phyloP scores from a whole-genome alignment of 2,329 filamentous ascomycete genomes.

The Lachnellula occidentalis region DNA sequence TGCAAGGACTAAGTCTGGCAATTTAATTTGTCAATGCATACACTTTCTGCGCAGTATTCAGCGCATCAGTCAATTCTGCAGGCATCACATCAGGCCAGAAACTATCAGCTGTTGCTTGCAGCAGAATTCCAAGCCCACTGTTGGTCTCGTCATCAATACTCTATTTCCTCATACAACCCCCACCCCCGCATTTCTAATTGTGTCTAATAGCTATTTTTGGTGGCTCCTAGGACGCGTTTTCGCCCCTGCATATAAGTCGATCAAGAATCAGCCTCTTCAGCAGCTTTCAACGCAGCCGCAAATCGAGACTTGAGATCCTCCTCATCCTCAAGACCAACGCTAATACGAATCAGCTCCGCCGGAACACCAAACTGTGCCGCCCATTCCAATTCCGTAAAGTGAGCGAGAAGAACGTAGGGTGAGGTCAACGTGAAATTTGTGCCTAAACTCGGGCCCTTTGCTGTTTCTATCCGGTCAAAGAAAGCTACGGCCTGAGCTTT shows the following conservation, averaged over 20 bases:
- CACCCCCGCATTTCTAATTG: no score
- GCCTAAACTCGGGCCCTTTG: constrained; percentile 90
- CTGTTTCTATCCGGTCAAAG: constrained; percentile 78
- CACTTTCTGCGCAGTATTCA: no score
- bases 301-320: constrained; percentile 60
- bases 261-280: constrained; percentile 26
- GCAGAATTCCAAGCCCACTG: no score
- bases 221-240: no score
- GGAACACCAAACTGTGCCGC: constrained; percentile 76
- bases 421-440: constrained; percentile 94
- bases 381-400: constrained; percentile 92
- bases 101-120: no score
- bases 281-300: constrained; percentile 61
- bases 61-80: no score
- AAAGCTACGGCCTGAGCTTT: constrained; percentile 70
- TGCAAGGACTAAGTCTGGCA: no score
- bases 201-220: no score
- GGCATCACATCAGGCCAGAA: no score
- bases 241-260: background rate
- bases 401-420: constrained; percentile 86
- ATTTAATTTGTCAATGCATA: no score
- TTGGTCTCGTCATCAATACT: no score
- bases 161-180: no score
- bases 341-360: constrained; percentile 74
- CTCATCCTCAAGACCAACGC: constrained; percentile 81